phyloP scores from a whole-genome alignment of 2,329 filamentous ascomycete species.

The Aureobasidium musti region DNA sequence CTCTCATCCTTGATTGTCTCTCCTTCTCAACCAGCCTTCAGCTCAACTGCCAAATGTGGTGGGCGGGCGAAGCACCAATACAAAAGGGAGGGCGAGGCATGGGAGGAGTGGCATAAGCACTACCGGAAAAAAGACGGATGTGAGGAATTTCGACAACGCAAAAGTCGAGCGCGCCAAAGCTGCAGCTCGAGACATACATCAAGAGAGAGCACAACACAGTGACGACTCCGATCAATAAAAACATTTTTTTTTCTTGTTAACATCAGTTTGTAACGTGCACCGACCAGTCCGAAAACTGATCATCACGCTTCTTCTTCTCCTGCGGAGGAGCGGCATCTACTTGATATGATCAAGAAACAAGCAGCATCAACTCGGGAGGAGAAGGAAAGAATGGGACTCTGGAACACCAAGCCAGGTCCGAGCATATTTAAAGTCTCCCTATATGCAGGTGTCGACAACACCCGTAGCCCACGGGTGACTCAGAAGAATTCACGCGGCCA shows the following conservation, averaged over 20 bases:
- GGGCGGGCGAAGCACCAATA: conserved; percentile 20
- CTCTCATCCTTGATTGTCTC: conserved; percentile 27
- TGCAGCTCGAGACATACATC: conserved; percentile 27
- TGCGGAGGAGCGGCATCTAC: conserved; percentile 42
- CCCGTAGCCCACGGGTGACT: conserved; percentile 41
- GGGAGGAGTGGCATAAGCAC: conserved; percentile 29
- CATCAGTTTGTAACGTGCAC: conserved; percentile 41
- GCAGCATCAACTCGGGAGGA: conserved; percentile 30
- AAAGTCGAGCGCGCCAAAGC: conserved; percentile 33
- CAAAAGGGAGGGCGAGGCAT: conserved; percentile 29
- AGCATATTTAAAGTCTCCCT: conserved; percentile 42
- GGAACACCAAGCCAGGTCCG: conserved; percentile 37
- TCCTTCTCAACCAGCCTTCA: conserved; percentile 35
- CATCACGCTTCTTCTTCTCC: conserved; percentile 44
- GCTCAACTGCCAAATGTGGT: conserved; percentile 30
- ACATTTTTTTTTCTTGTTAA: conserved; percentile 13
- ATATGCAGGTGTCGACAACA: conserved; percentile 36
- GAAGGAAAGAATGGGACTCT: conserved; percentile 31
- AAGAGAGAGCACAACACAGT: conserved; percentile 43
- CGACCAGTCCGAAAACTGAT: conserved; percentile 40
- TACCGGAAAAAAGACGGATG: conserved; percentile 32
- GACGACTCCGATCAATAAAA: conserved; percentile 39
- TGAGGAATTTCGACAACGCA: conserved; percentile 35
- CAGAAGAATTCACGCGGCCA: conserved; percentile 44
- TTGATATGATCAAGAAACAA: conserved; percentile 17